Percentiles rank a stretch among this genome's conserved stretches.
These are phyloP conservation scores for Neoascochyta sp. DNA, from an alignment of 2,329 filamentous ascomycete genomes.

Conservation along the genomic window DNA sequence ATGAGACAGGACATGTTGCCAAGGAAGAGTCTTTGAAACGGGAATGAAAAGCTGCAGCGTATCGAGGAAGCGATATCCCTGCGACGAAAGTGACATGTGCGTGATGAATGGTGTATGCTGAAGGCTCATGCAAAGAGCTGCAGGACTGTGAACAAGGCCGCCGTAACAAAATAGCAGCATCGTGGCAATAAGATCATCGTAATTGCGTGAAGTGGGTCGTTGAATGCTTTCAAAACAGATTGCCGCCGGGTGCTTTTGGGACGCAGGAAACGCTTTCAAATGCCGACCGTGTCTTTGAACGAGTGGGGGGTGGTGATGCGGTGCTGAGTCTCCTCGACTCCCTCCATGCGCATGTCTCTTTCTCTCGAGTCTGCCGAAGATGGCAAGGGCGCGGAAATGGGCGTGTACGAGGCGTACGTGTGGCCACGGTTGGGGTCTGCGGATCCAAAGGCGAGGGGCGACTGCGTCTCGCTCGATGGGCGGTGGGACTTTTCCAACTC, in stretches of 20 bases:
- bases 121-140: slow-evolving; percentile 24
- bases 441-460: slow-evolving; percentile 29
- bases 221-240: slow-evolving; percentile 39
- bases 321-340: slow-evolving; percentile 37
- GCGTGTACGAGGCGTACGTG: slow-evolving; percentile 34
- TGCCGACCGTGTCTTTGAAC: slow-evolving; percentile 44
- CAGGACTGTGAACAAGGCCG: slow-evolving; percentile 34
- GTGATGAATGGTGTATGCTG: slow-evolving; percentile 17
- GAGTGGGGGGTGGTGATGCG: slow-evolving; percentile 42
- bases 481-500: slow-evolving; percentile 30
- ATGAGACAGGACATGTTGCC: slow-evolving; percentile 18
- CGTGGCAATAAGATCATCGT: slow-evolving; percentile 39
- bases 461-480: slow-evolving; percentile 27
- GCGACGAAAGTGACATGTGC: slow-evolving; percentile 6
- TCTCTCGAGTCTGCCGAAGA: slow-evolving; percentile 32
- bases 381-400: slow-evolving; percentile 35
- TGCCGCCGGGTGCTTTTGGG: slow-evolving; percentile 39
- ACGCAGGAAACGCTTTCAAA: slow-evolving; percentile 39
- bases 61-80: slow-evolving; percentile 8
- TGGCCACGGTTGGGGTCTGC: slow-evolving; percentile 26
- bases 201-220: slow-evolving; percentile 39
- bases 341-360: slow-evolving; percentile 37
- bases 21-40: slow-evolving; percentile 15
- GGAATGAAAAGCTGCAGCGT: slow-evolving; percentile 7
- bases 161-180: slow-evolving; percentile 21